These are phyloP conservation scores for Aspergillus sclerotioniger DNA, from an alignment of 495 filamentous ascomycete genomes.

Conservation along the genomic window DNA sequence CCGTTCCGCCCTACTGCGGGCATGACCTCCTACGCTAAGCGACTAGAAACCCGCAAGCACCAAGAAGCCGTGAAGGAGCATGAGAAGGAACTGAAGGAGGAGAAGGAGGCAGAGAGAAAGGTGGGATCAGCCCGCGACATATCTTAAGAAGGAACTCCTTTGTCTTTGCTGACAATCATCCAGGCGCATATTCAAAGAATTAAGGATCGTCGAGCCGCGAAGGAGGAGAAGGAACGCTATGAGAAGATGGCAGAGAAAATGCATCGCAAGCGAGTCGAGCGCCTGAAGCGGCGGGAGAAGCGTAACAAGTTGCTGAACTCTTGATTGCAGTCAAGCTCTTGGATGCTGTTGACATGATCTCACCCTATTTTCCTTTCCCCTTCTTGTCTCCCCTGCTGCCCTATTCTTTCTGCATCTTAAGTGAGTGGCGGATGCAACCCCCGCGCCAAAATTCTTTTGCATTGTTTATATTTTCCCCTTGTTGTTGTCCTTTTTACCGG, in stretches of 20 bases:
- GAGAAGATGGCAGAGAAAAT: conserved; percentile 96
- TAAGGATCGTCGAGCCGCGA: conserved; percentile 76
- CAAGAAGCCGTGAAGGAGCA: conserved; percentile 75
- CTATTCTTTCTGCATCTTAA: not conserved
- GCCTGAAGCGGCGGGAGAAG: conserved; percentile 92
- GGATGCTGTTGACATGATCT: not conserved
- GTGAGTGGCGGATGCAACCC: too few relatives aligned
- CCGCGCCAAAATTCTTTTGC: not conserved
- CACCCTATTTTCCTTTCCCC: not conserved
- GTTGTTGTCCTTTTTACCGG: not conserved
- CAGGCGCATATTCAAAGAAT: conserved; percentile 74
- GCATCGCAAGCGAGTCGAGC: conserved; percentile 91
- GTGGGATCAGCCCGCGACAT: conserved; percentile 40
- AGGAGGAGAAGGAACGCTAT: conserved; percentile 91
- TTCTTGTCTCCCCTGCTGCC: not conserved
- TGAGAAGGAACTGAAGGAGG: conserved; percentile 92
- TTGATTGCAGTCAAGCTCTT: conserved; percentile 43
- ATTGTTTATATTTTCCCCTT: not conserved
- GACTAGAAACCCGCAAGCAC: conserved; percentile 61
- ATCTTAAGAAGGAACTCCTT: not conserved
- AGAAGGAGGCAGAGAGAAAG: conserved; percentile 85
- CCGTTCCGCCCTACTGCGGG: conserved; percentile 84
- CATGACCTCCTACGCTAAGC: conserved; percentile 73
- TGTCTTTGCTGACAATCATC: conserved; percentile 11
- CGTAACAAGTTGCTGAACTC: conserved; percentile 95